Conservation (phyloP, 306 rosid species). For the Fragaria vesca region DNA sequence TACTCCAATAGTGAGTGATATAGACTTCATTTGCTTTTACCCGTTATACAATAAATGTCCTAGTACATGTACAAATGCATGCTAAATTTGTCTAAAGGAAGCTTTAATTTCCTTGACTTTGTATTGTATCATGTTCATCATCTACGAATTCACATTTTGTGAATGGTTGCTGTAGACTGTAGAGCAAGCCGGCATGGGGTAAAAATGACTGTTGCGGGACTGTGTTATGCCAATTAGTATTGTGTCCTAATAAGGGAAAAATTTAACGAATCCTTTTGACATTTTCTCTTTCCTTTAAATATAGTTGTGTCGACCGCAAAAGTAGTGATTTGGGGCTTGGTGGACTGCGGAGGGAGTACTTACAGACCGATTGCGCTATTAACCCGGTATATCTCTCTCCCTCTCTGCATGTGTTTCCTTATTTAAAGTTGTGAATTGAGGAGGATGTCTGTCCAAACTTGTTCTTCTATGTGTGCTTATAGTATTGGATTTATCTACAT, state of each 20-base stretch:
- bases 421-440: neutral
- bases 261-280: neutral
- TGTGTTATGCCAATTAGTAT: neutral
- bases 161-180: neutral
- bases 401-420: neutral
- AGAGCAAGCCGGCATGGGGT: neutral
- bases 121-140: neutral
- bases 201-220: neutral
- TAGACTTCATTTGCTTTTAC: neutral
- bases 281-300: conserved; percentile 8
- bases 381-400: conserved; percentile 49
- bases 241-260: neutral
- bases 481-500: neutral
- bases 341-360: conserved; percentile 72
- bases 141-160: neutral
- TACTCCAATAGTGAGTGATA: neutral
- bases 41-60: neutral
- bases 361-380: conserved; percentile 82
- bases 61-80: neutral
- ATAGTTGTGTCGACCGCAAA: conserved; percentile 83
- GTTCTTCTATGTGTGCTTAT: neutral
- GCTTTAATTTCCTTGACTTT: neutral
- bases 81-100: neutral
- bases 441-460: neutral
- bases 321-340: conserved; percentile 91